A percentile compares a stretch with the other conserved stretches of the same genome.
phyloP scores from a whole-genome alignment of 2,329 filamentous ascomycete genomes.

The Paracoccidioides lutzii region DNA sequence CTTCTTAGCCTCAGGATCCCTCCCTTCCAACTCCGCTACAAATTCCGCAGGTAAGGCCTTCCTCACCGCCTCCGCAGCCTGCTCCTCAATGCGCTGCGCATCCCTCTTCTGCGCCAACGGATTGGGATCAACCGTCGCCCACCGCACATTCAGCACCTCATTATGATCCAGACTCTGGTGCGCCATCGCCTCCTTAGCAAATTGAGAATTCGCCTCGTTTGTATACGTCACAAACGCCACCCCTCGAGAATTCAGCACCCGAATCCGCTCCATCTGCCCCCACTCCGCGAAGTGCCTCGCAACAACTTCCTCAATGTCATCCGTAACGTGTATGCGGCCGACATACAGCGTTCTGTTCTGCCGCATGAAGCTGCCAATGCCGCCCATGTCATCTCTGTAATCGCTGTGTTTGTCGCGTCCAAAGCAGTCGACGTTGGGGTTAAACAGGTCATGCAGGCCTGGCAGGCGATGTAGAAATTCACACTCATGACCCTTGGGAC shows the following conservation, averaged over 20 bases:
- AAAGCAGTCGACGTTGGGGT: slow-evolving; percentile 90
- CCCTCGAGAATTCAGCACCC: slow-evolving; percentile 76
- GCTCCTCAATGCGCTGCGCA: slow-evolving; percentile 78
- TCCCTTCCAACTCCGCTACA: slow-evolving; percentile 84
- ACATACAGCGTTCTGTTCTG: slow-evolving; percentile 92
- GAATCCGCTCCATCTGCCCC: slow-evolving; percentile 78
- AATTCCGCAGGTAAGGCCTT: slow-evolving; percentile 79
- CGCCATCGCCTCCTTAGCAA: slow-evolving; percentile 91
- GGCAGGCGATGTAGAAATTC: slow-evolving; percentile 86
- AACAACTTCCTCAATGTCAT: slow-evolving; percentile 94
- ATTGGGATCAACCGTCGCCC: slow-evolving; percentile 94
- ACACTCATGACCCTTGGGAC: slow-evolving; percentile 83
- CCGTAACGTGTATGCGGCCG: slow-evolving; percentile 84
- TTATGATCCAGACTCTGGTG: slow-evolving; percentile 84
- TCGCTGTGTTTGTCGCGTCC: slow-evolving; percentile 84
- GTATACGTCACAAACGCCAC: slow-evolving; percentile 92
- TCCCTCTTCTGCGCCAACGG: slow-evolving; percentile 89
- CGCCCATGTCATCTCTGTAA: slow-evolving; percentile 95
- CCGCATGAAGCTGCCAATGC: slow-evolving; percentile 83
- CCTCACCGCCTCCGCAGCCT: slow-evolving; percentile 86
- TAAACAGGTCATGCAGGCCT: slow-evolving; percentile 75
- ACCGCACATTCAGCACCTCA: slow-evolving; percentile 88
- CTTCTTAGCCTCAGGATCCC: slow-evolving; percentile 76
- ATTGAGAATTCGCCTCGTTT: slow-evolving; percentile 80
- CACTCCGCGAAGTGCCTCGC: slow-evolving; percentile 92